These are phyloP conservation scores for Lodderomyces orthopsilosis DNA, from an alignment of 1,139 yeast species.

Conservation along the genomic window DNA sequence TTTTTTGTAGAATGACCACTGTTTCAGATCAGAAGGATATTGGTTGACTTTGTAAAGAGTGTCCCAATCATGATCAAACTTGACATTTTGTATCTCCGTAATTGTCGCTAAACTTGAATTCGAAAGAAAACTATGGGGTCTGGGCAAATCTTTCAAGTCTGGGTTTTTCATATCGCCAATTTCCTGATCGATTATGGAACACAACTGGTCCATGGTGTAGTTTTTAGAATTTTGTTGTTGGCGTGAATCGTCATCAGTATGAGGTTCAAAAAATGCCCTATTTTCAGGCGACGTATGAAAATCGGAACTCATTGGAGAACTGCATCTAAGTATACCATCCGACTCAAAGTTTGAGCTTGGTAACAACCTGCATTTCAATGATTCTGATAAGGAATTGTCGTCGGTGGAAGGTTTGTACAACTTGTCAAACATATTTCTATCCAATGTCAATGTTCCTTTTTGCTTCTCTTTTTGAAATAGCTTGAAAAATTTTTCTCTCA, in stretches of 20 bases:
- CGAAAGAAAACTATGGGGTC: constrained; percentile 1
- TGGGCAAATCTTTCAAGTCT: neutral
- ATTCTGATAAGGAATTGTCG: constrained; percentile 1
- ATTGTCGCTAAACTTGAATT: constrained; percentile 10
- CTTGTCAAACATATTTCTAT: neutral
- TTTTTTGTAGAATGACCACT: constrained; percentile 1
- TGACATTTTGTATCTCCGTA: constrained; percentile 3
- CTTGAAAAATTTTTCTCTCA: neutral
- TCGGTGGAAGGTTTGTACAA: neutral
- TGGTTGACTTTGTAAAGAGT: neutral
- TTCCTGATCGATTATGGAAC: constrained; percentile 13
- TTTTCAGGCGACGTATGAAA: constrained; percentile 4
- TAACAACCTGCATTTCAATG: neutral
- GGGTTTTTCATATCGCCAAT: constrained; percentile 7
- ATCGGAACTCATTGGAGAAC: neutral
- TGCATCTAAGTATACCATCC: neutral
- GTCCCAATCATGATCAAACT: constrained; percentile 4
- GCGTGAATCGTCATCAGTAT: neutral
- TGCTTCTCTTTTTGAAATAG: neutral
- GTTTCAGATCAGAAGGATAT: constrained; percentile 2
- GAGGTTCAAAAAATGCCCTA: constrained; percentile 1
- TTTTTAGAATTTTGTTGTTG: neutral
- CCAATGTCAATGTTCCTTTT: neutral
- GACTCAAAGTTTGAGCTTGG: constrained; percentile 4
- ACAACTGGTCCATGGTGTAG: constrained; percentile 11